Evolutionary conservation across 352 stramenopile species (phyloP), one percentile per base, ranked within the genome.

Genomic region (Pythium utonaiense): DNA sequence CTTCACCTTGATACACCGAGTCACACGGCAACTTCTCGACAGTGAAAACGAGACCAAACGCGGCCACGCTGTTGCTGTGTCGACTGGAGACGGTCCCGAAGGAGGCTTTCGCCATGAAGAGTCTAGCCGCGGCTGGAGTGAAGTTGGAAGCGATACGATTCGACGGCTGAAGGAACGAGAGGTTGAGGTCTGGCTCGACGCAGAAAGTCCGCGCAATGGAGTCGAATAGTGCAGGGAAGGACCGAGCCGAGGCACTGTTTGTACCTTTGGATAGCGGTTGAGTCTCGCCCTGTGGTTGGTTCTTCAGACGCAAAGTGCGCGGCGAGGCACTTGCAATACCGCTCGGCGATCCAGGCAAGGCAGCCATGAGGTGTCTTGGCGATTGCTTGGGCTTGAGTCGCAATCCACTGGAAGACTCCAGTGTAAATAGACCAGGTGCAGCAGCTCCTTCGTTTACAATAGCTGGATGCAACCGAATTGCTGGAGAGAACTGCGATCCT

Each of bases 101-200:
- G 1, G 16, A n/a, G 16, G 57, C 36, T 48, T 80, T 89, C 3
- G 73, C 67, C 41, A 86, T 79, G 53, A 73, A 59, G 17, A 93
- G 50, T 13, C 64, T 38, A 6, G 60, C 62, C 8, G 83, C 79
- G 0, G 79, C 59, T 14, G 71, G 64, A 0, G 75, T 84, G 33
- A 82, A 91, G 36, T 93, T 93, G 1, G 79, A 72, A 6, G 74
- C 84, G 30, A 93, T 91, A 6, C 84, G 78, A 41, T 93, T 91
- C 21, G 79, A 89, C 1, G 84, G 81, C 19, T 74, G 53, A 22
- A 91, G 64, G 8, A 74, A 77, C 3, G 77, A 64, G 24, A 81
- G 17, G 41, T 83, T 86, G 21, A 83, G 66, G 53, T 89, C 80
- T 28, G 77, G 78, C 47, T 93, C 84, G 4, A 91, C 82, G 44